Evolutionary conservation across 257 asterid genomes (phyloP).

Genomic region (Petunia secreta): DNA sequence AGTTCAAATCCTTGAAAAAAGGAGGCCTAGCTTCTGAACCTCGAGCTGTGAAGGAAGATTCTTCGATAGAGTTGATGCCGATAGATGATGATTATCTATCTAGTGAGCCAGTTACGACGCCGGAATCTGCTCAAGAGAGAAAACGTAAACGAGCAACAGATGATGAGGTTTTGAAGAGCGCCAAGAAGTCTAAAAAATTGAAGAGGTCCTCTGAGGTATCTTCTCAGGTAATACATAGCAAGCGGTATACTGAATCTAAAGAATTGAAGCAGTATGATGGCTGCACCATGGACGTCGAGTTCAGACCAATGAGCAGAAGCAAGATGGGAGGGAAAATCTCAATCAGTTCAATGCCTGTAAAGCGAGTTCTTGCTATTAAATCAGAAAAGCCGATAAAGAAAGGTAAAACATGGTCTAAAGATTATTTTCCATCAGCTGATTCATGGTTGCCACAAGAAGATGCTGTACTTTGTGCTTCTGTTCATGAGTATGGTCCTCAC

Average conservation of each 20-base stretch:
- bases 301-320: slow-evolving; percentile 61
- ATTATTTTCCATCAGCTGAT: slow-evolving; percentile 74
- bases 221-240: slow-evolving; percentile 37
- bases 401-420: slow-evolving; percentile 64
- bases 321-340: slow-evolving; percentile 70
- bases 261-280: slow-evolving; percentile 51
- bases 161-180: slow-evolving; percentile 58
- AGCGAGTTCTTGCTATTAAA: slow-evolving; percentile 68
- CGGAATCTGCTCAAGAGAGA: slow-evolving; percentile 63
- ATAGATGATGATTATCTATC: slow-evolving; percentile 57
- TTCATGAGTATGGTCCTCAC: slow-evolving; percentile 88
- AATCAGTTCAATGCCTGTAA: slow-evolving; percentile 66
- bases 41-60: slow-evolving; percentile 57
- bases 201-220: slow-evolving; percentile 56
- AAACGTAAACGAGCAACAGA: slow-evolving; percentile 63
- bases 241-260: slow-evolving; percentile 54
- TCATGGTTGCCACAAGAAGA: slow-evolving; percentile 88
- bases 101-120: slow-evolving; percentile 62
- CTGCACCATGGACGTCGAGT: slow-evolving; percentile 54
- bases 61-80: slow-evolving; percentile 62
- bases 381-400: slow-evolving; percentile 79
- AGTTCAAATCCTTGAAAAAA: slow-evolving; percentile 93
- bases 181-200: slow-evolving; percentile 67
- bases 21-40: slow-evolving; percentile 71
- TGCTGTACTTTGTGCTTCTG: slow-evolving; percentile 74